A percentile compares a stretch with the other conserved stretches of the same genome.
Evolutionary conservation across 139 green algal species (phyloP).

Genomic region (Dunaliella primolecta): DNA sequence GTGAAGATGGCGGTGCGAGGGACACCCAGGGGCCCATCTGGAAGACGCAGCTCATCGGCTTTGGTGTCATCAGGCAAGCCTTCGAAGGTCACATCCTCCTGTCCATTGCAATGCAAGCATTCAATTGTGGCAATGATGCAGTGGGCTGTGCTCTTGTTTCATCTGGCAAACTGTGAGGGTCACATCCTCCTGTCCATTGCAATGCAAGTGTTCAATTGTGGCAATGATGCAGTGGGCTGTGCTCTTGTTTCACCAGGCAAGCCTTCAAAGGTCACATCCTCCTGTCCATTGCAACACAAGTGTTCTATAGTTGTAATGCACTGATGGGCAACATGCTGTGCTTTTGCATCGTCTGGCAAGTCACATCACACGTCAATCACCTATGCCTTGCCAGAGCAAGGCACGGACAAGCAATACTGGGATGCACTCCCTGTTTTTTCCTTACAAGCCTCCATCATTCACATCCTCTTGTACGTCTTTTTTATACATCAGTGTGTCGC

Average conservation of each 20-base stretch:
- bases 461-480: conserved; percentile 60
- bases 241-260: conserved; percentile 48
- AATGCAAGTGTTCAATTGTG: too few species aligned
- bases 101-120: too few species aligned
- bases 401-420: too few species aligned
- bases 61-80: conserved; percentile 47
- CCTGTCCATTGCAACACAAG: too few species aligned
- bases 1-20: conserved; percentile 23
- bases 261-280: conserved; percentile 64
- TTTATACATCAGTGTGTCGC: too few species aligned
- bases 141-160: conserved; percentile 27
- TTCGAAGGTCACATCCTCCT: conserved; percentile 68
- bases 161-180: conserved; percentile 60
- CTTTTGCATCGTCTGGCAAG: conserved; percentile 48
- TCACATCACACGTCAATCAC: too few species aligned
- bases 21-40: conserved; percentile 48
- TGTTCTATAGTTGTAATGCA: too few species aligned
- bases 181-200: conserved; percentile 58
- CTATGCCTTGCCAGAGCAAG: conserved; percentile 45
- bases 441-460: conserved; percentile 57
- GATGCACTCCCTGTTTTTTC: conserved; percentile 28
- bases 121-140: too few species aligned
- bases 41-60: conserved; percentile 60
- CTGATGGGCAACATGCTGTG: too few species aligned
- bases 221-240: too few species aligned